Base-by-base conservation (phyloP, 2,329 filamentous ascomycete species). In the Aspergillus ustus region DNA sequence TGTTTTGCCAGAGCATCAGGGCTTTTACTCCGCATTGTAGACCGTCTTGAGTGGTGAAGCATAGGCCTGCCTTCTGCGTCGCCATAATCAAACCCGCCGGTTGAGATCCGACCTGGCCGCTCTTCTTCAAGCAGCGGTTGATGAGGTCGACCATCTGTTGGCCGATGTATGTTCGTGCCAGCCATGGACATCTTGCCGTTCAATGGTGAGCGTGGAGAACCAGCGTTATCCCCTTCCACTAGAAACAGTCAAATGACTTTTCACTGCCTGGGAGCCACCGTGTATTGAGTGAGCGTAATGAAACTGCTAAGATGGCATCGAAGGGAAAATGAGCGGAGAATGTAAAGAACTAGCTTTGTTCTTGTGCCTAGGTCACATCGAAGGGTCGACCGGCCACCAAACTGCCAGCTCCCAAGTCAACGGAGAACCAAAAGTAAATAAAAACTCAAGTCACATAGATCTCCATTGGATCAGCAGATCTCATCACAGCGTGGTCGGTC, bases 11-110 rank as follows among this genome's bases (percentile, higher is more conserved):
- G 81, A 53, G 84, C 81, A 62, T 87, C 85, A n/a, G 92, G 91
- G 72, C 90, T 93, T 69, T 87, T 84, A 73, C 92, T 93, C 71
- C 90, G 88, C 79, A 96, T 88, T 13, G 89, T 89, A 46, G 88
- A 90, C 60, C 86, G 82, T 59, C 87, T 83, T 48, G 81, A 76
- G 63, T 77, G 78, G 68, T 77, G 80, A 67, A 79, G 72, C 71
- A 75, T 71, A 63, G 75, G 71, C 67, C 73, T 70, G 68, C 70
- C 66, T 71, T 77, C 75, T 70, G 73, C 63, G 62, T 73, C 69
- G 45, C 67, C 69, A 54, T 68, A 64, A 17, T 67, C 70, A 29
- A 70, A 66, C 45, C 71, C 72, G 46, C 70, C 70, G 49, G 63
- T 71, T 17, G 73, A 72, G 50, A 76, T 69, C 61, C 78, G 75